phyloP scores from a whole-genome alignment of 2,329 filamentous ascomycete genomes.

The Hypoxylon sp. region DNA sequence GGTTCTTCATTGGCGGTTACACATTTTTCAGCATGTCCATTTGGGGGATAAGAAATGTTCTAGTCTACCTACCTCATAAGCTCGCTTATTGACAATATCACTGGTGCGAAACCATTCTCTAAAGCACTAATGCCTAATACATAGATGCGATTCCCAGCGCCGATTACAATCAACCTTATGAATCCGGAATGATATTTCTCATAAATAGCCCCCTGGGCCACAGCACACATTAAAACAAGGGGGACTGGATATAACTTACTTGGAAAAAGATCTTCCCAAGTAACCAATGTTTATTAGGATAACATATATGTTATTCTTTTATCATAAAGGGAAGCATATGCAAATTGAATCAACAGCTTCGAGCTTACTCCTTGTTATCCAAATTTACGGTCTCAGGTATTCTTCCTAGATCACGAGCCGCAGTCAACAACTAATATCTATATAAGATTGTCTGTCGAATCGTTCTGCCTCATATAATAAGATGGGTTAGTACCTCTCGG shows the following conservation, averaged over 20 bases:
- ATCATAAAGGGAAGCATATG: not conserved
- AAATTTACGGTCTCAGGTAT: too few species aligned
- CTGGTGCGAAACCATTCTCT: slow-evolving; percentile 20
- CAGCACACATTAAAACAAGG: not conserved
- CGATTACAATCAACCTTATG: not conserved
- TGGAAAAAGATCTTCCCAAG: not conserved
- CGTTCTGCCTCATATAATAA: too few species aligned
- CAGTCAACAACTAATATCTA: too few species aligned
- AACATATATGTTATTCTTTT: not conserved
- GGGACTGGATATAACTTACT: not conserved
- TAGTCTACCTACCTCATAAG: slow-evolving; percentile 42
- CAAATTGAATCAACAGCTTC: not conserved
- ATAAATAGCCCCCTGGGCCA: too few species aligned
- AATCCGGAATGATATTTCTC: not conserved
- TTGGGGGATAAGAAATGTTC: slow-evolving; percentile 41
- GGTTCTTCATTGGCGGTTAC: slow-evolving; percentile 47
- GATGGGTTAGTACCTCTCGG: too few species aligned
- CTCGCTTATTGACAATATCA: slow-evolving; percentile 32
- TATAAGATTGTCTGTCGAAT: too few species aligned
- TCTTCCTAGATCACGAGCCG: too few species aligned
- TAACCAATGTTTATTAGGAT: not conserved
- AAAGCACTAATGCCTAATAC: not conserved
- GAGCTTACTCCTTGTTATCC: not conserved
- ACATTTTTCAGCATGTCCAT: slow-evolving; percentile 45
- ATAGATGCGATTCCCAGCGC: slow-evolving; percentile 1